Base-by-base conservation (phyloP, 768 basidiomycete genomes). In the Tulasnella sp. region DNA sequence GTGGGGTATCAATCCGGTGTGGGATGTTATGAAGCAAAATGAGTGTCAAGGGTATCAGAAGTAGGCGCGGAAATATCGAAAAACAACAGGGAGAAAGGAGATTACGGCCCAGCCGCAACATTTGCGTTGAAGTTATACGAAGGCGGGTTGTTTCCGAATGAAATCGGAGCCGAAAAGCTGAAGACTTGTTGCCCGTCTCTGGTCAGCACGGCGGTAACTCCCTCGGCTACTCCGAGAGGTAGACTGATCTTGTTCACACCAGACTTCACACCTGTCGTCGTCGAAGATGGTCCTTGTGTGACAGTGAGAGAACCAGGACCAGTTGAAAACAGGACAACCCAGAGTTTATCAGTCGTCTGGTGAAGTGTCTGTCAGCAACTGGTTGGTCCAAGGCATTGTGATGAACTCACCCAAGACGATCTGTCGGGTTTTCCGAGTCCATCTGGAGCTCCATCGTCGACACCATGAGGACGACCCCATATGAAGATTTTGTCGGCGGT, bases 141-240 rank as follows among this genome's bases (percentile, higher is more conserved):
- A 17, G 41, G 25, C 23, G 55, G 41, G 11, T 41, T 46, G 32
- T 57, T 27, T 5, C n/a, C 37, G 34, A 57, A 57, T 9, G 55
- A 29, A 21, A 57, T 40, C 37, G 37, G 52, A 39, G 35, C 52
- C n/a, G 34, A 46, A 37, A 57, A 57, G 14, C 48, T 25, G 55
- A 57, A 57, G 27, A 57, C 55, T 14, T 57, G 42, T 3, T 45
- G 17, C 19, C 41, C 42, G 17, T 32, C 15, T 27, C 55, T 46
- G 15, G 25, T 49, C 12, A 57, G 29, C 2, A 46, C 46, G 9
- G 55, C 55, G 15, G 55, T 54, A 14, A 67, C 74, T 84, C 50
- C 23, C 9, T 77, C 1, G 64, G 52, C 73, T 23, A 76, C 78
- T 8, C 78, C 80, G n/a, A 76, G 78, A 11, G 77, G 72, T 6